Evolutionary conservation across 169 alveolate genomes (phyloP).

Genomic region (Eimeria necatrix): DNA sequence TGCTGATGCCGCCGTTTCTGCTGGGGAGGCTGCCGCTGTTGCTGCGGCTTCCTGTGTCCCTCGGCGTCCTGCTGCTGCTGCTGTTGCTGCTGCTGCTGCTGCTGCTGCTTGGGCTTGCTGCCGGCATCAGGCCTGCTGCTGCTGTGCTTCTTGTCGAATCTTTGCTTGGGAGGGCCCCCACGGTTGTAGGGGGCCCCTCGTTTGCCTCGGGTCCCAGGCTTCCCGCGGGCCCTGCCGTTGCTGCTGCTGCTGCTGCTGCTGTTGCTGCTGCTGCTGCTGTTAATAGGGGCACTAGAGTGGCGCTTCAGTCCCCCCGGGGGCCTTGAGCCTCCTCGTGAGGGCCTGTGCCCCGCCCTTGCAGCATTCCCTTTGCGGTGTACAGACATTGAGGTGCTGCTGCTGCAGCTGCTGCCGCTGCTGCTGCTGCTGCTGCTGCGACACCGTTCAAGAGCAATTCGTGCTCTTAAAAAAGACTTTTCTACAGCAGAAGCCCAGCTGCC

Average conservation of each 20-base stretch:
- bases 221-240: background rate
- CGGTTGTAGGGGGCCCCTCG: background rate
- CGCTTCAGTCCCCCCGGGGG: constrained; percentile 5
- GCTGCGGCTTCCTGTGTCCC: background rate
- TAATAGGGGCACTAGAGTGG: background rate
- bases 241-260: constrained; percentile 31
- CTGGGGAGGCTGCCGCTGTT: background rate
- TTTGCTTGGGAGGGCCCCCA: too few relatives aligned
- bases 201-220: background rate
- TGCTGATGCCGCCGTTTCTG: too few relatives aligned
- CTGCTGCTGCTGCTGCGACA: constrained; percentile 7
- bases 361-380: background rate
- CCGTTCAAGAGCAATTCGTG: background rate
- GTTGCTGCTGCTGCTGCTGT: background rate
- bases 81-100: background rate
- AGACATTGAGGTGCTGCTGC: constrained; percentile 21
- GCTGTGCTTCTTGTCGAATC: too few relatives aligned
- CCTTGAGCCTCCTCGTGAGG: background rate
- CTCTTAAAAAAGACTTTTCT: background rate
- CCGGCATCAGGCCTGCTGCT: too few relatives aligned
- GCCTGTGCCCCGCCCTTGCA: background rate
- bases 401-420: background rate
- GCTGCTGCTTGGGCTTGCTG: background rate
- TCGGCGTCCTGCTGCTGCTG: constrained; percentile 25
- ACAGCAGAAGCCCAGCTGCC: background rate